phyloP scores from a whole-genome alignment of 306 rosid genomes.

The Quercus variabilis region DNA sequence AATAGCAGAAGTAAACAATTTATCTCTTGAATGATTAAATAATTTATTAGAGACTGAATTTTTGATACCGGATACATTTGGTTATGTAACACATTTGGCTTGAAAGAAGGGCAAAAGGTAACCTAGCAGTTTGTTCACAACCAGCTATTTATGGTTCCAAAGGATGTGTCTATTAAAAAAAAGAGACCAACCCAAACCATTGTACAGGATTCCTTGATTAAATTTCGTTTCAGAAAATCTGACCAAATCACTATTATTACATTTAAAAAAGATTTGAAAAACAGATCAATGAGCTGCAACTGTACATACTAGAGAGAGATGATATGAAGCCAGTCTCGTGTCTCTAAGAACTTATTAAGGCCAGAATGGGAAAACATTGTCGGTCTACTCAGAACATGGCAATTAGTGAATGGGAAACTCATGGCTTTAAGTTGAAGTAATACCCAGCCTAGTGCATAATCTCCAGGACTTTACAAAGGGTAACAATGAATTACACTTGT shows the following conservation, averaged over 20 bases:
- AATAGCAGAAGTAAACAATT: neutral
- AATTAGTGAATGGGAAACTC: neutral
- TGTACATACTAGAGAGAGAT: neutral
- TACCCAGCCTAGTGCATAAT: neutral
- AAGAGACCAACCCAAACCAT: no score
- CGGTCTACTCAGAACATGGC: neutral
- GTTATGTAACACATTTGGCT: neutral
- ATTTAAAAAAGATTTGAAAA: neutral
- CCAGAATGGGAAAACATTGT: neutral
- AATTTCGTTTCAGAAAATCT: neutral
- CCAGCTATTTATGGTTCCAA: no score
- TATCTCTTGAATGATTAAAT: neutral
- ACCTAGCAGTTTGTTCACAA: no score
- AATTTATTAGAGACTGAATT: no score
- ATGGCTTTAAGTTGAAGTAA: neutral
- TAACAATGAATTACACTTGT: neutral
- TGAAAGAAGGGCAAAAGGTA: no score
- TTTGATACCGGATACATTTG: neutral
- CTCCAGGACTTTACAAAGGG: neutral
- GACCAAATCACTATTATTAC: neutral
- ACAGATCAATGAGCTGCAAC: neutral
- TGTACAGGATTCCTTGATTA: no score
- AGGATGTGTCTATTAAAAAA: no score
- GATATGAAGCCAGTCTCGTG: neutral
- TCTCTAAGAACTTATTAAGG: neutral